Evolutionary conservation across 1,284 basidiomycete genomes (phyloP).

Genomic region (Baeospora myosura): DNA sequence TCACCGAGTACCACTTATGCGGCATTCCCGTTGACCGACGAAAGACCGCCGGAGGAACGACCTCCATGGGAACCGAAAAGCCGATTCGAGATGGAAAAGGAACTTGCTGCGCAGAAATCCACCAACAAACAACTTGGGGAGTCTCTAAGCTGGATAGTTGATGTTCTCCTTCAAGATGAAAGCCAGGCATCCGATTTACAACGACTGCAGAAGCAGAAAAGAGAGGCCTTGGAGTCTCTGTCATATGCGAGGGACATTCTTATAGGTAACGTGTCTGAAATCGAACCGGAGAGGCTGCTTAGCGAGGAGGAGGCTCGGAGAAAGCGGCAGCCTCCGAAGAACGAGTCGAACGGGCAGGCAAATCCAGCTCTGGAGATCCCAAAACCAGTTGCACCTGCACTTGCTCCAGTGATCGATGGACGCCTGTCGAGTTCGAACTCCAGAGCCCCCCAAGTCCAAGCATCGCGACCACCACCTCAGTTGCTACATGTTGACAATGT

Average conservation of each 20-base stretch:
- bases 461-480: conserved; percentile 1
- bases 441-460: conserved; percentile 3
- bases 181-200: conserved; percentile 32
- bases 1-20: conserved; percentile 39
- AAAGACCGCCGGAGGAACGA: conserved; percentile 45
- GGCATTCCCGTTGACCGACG: conserved; percentile 59
- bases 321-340: conserved; percentile 12
- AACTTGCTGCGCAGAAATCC: conserved; percentile 42
- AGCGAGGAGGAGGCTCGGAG: conserved; percentile 40
- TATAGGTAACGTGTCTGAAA: conserved; percentile 37
- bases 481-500: too few species aligned
- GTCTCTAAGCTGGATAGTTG: conserved; percentile 64
- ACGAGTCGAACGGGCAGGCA: too few species aligned
- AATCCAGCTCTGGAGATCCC: conserved; percentile 11
- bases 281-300: conserved; percentile 60
- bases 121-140: conserved; percentile 59
- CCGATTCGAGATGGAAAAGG: conserved; percentile 60
- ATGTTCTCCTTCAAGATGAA: conserved; percentile 55
- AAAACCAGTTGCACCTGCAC: conserved; percentile 13
- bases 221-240: conserved; percentile 65
- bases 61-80: conserved; percentile 60
- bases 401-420: conserved; percentile 14
- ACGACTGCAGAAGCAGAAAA: conserved; percentile 38
- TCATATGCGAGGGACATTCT: conserved; percentile 71
- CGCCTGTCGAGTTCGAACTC: conserved; percentile 8